These are phyloP conservation scores for Seminavis robusta DNA, from an alignment of 108 stramenopile genomes.

Conservation along the genomic window DNA sequence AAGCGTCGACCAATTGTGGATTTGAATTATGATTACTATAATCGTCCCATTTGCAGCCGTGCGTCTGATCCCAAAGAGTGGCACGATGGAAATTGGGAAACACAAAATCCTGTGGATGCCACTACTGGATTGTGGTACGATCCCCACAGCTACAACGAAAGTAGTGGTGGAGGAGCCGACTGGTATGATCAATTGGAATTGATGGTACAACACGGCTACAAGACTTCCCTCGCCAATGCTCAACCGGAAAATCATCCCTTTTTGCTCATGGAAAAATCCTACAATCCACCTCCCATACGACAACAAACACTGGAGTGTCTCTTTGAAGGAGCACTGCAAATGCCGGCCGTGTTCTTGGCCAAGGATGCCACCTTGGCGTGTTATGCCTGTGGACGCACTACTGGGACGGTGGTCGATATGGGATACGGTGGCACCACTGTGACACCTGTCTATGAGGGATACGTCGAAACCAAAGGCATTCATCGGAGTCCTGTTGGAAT, in stretches of 20 bases:
- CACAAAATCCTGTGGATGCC: constrained; percentile 71
- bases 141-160: constrained; percentile 7
- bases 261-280: constrained; percentile 68
- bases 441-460: constrained; percentile 84
- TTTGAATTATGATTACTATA: constrained; percentile 52
- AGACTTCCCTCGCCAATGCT: constrained; percentile 20
- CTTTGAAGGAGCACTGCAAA: constrained; percentile 67
- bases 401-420: constrained; percentile 79
- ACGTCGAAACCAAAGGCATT: constrained; percentile 74
- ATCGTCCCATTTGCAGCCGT: constrained; percentile 30
- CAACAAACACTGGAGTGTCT: constrained; percentile 69
- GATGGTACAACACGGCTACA: constrained; percentile 48
- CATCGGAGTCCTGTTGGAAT: constrained; percentile 54
- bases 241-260: constrained; percentile 49
- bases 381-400: constrained; percentile 82
- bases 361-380: constrained; percentile 80
- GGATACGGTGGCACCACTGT: constrained; percentile 75
- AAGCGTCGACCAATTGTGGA: constrained; percentile 23
- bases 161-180: constrained; percentile 19
- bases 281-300: constrained; percentile 78
- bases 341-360: constrained; percentile 88
- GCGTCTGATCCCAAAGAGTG: too few species aligned
- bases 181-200: constrained; percentile 43
- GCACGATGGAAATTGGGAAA: constrained; percentile 57
- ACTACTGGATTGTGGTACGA: constrained; percentile 70